Evolutionary conservation across 1,139 yeast species (phyloP), one percentile per base, ranked within the genome.

Genomic region (Taphrina confusa): DNA sequence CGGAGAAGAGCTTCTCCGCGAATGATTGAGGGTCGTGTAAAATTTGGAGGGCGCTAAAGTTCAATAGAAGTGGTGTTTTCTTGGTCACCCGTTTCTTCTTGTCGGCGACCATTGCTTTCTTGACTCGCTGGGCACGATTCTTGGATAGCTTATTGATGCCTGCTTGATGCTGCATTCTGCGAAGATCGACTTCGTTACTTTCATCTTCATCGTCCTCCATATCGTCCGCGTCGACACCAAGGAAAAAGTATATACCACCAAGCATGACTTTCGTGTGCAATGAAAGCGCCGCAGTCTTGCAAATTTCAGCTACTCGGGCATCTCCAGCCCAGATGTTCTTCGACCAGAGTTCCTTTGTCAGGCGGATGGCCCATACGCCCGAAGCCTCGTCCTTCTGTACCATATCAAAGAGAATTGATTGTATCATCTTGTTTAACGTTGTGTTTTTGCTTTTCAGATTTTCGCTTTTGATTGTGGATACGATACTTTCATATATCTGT

Each of bases 1-100:
- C 81, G 30, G 81, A 80, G 69, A 84, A 92, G 62, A 92, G 75
- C 64, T 78, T 80, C 67, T 92, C 98, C 4, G 97, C 96, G 75
- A 92, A 92, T 4, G 96, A 96, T 73, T 94, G 99, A 11, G 99
- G 98, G 71, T 92, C 98, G 72, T 97, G 82, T 61, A 92, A 78
- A 63, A 92, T 75, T 73, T 92, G 98, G 60, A 94, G 85, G 44
- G 98, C 98, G 49, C 95, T 85, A 74, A 92, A 94, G 71, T 94
- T 94, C 68, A 92, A 79, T n/a, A 45, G 42, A 28, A 22, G 36
- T 9, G 52, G 56, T 5, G 34, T 27, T 56, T 54, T 54, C 31
- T 49, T 36, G 27, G 52, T 22, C 42, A 25, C 34, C 23, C 55
- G 44, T 46, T 60, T 56, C 52, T 60, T 62, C 34, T 64, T 30